phyloP scores from a whole-genome alignment of 768 basidiomycete species.

The Lactifluus rugatus region DNA sequence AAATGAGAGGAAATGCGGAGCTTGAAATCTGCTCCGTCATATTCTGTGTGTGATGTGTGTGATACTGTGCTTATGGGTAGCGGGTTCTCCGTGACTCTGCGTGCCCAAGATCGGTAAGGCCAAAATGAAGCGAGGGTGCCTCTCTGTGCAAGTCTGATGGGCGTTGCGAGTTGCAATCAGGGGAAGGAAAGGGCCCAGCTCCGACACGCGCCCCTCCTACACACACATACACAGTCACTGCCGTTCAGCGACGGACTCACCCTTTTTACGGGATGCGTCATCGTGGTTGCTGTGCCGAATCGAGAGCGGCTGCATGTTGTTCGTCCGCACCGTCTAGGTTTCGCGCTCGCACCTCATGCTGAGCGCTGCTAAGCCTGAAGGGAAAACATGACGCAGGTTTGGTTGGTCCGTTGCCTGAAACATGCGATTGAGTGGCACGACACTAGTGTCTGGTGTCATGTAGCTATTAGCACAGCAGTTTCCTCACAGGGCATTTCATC shows the following conservation, averaged over 20 bases:
- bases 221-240: neutral
- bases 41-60: neutral
- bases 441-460: neutral
- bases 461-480: neutral
- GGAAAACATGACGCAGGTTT: neutral
- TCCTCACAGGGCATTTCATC: neutral
- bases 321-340: neutral
- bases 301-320: neutral
- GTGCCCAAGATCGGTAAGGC: neutral
- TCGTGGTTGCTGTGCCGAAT: neutral
- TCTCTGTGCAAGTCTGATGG: neutral
- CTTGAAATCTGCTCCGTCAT: neutral
- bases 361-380: neutral
- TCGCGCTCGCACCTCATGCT: neutral
- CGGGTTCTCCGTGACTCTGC: neutral
- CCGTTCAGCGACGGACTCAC: neutral
- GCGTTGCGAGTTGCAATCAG: neutral
- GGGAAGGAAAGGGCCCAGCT: neutral
- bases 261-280: neutral
- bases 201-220: too few species aligned
- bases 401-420: neutral
- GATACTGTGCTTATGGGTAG: neutral
- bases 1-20: neutral
- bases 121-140: neutral
- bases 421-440: neutral